These are phyloP conservation scores for Orbilia brochopaga DNA, from an alignment of 2,329 filamentous ascomycete genomes.

Conservation along the genomic window DNA sequence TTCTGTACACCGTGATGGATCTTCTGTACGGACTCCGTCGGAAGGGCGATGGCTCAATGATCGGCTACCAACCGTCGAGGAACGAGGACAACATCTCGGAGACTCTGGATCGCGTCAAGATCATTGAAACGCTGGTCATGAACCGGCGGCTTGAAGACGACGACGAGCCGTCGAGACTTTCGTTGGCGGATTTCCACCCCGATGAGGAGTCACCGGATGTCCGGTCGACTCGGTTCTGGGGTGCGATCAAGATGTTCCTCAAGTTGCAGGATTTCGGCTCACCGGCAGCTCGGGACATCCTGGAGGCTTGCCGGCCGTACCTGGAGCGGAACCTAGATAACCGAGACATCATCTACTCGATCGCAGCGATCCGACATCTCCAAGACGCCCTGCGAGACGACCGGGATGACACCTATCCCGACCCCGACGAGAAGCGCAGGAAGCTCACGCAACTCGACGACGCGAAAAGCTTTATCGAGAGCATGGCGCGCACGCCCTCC, in stretches of 20 bases:
- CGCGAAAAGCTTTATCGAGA: slow-evolving; percentile 34
- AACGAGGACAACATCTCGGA: slow-evolving; percentile 67
- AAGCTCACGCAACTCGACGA: slow-evolving; percentile 22
- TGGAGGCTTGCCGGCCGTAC: slow-evolving; percentile 34
- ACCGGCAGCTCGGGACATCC: slow-evolving; percentile 38
- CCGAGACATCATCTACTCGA: slow-evolving; percentile 44
- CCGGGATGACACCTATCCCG: slow-evolving; percentile 32
- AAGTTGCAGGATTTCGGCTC: slow-evolving; percentile 33
- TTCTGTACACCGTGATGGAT: slow-evolving; percentile 54
- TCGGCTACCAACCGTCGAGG: slow-evolving; percentile 55
- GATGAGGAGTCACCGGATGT: slow-evolving; percentile 39
- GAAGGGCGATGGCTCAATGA: slow-evolving; percentile 59
- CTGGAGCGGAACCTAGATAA: slow-evolving; percentile 36
- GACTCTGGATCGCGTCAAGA: slow-evolving; percentile 72
- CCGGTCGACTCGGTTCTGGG: slow-evolving; percentile 39
- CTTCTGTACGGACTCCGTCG: slow-evolving; percentile 59
- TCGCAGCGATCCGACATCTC: slow-evolving; percentile 34
- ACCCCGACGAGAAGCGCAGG: slow-evolving; percentile 29
- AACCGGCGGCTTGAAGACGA: slow-evolving; percentile 73
- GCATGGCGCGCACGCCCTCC: slow-evolving; percentile 31
- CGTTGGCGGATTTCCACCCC: slow-evolving; percentile 26
- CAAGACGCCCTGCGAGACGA: slow-evolving; percentile 41
- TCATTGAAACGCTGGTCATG: slow-evolving; percentile 77
- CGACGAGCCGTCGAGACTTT: slow-evolving; percentile 59
- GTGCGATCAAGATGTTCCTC: slow-evolving; percentile 45